A percentile compares a stretch with the other conserved stretches of the same genome.
Evolutionary conservation across 176 grass and related monocot species (phyloP).

Genomic region (Otatea glauca): DNA sequence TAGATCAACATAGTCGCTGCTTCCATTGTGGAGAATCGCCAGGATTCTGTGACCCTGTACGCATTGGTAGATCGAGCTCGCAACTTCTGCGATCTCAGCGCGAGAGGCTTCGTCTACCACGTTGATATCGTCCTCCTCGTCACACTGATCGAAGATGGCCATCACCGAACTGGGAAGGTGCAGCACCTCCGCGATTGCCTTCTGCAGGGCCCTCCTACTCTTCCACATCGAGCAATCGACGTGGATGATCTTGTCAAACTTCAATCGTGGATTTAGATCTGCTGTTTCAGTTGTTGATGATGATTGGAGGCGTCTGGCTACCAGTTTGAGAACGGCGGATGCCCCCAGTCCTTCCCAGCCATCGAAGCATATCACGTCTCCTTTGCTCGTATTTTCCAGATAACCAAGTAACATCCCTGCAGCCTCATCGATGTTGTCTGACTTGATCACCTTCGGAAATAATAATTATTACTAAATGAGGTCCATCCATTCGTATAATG

Average conservation of each 20-base stretch:
- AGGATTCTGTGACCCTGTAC: not conserved
- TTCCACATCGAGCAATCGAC: not conserved
- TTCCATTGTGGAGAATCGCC: not conserved
- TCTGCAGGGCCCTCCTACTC: conserved; percentile 9
- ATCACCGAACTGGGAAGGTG: not conserved
- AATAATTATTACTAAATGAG: no score
- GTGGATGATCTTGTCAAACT: not conserved
- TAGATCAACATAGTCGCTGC: not conserved
- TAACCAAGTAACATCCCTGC: no score
- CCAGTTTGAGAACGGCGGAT: not conserved
- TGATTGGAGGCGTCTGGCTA: not conserved
- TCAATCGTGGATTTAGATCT: not conserved
- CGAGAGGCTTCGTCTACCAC: not conserved
- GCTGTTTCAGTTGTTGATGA: not conserved
- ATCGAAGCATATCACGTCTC: not conserved
- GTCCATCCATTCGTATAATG: no score
- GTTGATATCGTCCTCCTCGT: not conserved
- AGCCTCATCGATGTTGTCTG: no score
- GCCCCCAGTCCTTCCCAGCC: not conserved
- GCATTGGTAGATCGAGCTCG: accelerated
- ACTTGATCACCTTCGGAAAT: no score
- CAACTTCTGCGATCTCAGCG: not conserved
- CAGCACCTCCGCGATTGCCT: not conserved
- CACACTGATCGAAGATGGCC: not conserved
- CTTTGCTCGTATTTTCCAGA: no score